Base-by-base conservation (phyloP, 139 green algal species). In the Tetradesmus lagerheimii region DNA sequence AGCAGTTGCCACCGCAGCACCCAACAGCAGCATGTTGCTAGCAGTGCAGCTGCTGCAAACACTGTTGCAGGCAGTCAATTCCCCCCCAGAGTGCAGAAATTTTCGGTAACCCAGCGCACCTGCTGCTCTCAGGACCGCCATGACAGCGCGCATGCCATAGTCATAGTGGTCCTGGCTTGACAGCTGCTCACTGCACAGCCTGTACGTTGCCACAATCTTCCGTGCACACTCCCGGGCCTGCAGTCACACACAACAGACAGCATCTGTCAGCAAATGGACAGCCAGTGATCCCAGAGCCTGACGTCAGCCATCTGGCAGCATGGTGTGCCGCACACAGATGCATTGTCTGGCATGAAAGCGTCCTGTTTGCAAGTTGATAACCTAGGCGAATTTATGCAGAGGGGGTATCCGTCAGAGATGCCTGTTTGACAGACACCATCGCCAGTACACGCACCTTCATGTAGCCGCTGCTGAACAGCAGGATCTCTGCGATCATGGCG, bases 141-240 rank as follows among this genome's bases (percentile, higher is more conserved):
- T 96, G 20, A 97, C 95, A 6, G 95, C 95, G 64, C 95, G 93
- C 95, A 97, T 97, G 90, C 95, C 93, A 87, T 88, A 80, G 80
- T 97, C 95, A 89, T 97, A 97, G 93, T 97, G 95, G 83, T 97
- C 95, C 89, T 97, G 95, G 89, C 93, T 96, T 35, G 93, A 96
- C 71, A 97, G 95, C 94, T 97, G 95, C 93, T 97, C 95, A n/a
- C 92, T 95, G 92, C 95, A 97, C 57, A 97, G 95, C 92, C 94
- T 96, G 94, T 97, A 97, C 20, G 95, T 97, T 79, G 95, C 95
- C 77, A 97, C 95, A 91, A 97, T 97, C 91, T 97, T 97, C 77
- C 95, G 93, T 6, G 95, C 92, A 80, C 93, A 94, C 87, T 97
- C 95, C 1, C 94, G 88, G 0, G 96, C 96, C 90, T 94, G 87